Conservation (phyloP, 305 asterid species). For the Fraxinus xanthoxyloides region DNA sequence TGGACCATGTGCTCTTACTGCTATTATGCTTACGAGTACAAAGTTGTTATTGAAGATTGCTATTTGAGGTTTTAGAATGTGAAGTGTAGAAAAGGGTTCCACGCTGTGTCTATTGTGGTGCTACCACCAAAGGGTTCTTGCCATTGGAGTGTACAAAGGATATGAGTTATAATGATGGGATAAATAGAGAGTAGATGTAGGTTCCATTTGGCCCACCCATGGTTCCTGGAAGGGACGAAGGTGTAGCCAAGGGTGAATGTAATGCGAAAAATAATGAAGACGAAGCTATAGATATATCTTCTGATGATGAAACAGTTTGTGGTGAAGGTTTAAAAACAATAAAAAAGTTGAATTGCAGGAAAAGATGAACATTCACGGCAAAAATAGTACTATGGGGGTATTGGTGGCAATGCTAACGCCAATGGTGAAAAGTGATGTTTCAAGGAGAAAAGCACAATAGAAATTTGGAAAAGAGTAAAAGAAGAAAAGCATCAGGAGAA, state of each 20-base stretch:
- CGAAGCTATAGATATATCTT: constrained; percentile 20
- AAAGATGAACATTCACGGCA: not conserved
- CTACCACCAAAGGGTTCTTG: constrained; percentile 49
- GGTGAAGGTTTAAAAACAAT: not conserved
- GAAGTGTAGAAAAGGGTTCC: constrained; percentile 42
- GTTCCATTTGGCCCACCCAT: constrained; percentile 30
- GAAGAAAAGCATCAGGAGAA: constrained; percentile 31
- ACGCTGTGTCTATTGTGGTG: constrained; percentile 36
- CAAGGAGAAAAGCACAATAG: not conserved
- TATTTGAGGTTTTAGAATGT: constrained; percentile 56
- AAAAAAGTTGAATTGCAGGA: constrained; percentile 7
- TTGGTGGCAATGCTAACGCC: not conserved
- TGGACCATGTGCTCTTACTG: constrained; percentile 81
- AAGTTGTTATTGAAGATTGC: constrained; percentile 37
- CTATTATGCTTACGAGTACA: constrained; percentile 50
- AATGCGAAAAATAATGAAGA: not conserved
- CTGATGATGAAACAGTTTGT: constrained; percentile 24
- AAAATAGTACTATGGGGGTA: not conserved
- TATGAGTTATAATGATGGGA: constrained; percentile 15
- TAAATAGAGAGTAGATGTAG: constrained; percentile 30
- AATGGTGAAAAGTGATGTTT: not conserved
- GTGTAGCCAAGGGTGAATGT: constrained; percentile 9
- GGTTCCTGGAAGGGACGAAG: not conserved
- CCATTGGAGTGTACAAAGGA: constrained; percentile 9
- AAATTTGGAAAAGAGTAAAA: constrained; percentile 1